Evolutionary conservation across 495 filamentous ascomycete species (phyloP), one percentile per base, ranked within the genome.

Genomic region (Hyphodiscus hymeniophilus): DNA sequence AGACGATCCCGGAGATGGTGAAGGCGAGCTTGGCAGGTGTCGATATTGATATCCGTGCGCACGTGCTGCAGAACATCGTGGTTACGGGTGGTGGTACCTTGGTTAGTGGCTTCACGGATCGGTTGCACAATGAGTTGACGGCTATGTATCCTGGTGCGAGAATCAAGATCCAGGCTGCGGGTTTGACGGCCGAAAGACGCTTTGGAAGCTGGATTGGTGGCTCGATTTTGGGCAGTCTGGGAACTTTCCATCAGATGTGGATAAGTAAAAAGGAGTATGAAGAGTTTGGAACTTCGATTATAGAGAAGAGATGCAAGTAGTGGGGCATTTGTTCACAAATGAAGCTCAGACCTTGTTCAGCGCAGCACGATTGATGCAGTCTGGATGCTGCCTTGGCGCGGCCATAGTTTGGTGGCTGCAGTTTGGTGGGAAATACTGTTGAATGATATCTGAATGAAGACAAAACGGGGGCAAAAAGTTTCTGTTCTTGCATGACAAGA

Each of bases 231-330:
- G 91, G 85, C 2, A 95, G 89, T 67, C 65, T 99, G 70, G 94
- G 94, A 7, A 95, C 88, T n/a, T 99, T 99, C 66, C 92, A 99
- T 70, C 91, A 96, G 62, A 86, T 97, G 85, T 99, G 92, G 92
- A 89, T 99, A 52, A 88, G 82, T 15, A 80, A 70, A 62, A 84
- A 85, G 67, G 84, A 89, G 71, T 89, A 88, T 64, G 81, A 85
- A 50, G 84, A 89, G 67, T 82, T 84, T 62, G 84, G 84, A 11
- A 57, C 72, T 0, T 71, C 70, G 10, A 80, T 88, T 52, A 80
- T 88, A 15, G 84, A 88, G 71, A 87, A 86, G 74, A 71, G 84
- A 48, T 87, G 84, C 63, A 86, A 84, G 67, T n/a, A n/a, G n/a
- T n/a, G n/a, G n/a, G n/a, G n/a, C n/a, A n/a, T n/a, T n/a, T n/a